These are phyloP conservation scores for Auricularia heimuer DNA, from an alignment of 768 basidiomycete species.

Conservation along the genomic window DNA sequence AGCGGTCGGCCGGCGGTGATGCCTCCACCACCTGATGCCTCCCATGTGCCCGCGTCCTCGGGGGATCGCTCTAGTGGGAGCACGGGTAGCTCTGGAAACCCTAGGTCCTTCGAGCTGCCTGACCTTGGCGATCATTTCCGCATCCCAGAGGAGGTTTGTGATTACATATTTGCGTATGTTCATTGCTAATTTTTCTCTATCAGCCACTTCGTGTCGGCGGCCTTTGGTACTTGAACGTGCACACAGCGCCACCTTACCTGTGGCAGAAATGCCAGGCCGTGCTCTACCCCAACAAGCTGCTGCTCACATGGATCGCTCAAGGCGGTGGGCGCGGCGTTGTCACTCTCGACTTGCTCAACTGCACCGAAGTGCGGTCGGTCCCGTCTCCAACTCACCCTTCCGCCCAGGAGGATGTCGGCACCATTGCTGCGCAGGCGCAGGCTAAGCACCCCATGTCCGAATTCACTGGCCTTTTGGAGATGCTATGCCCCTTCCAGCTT, in stretches of 20 bases:
- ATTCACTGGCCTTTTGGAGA: conserved; percentile 46
- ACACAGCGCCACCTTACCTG: conserved; percentile 63
- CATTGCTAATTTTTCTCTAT: conserved; percentile 7
- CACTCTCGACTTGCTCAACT: conserved; percentile 78
- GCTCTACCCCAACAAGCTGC: conserved; percentile 71
- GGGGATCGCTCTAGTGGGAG: conserved; percentile 11
- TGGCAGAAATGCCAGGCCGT: conserved; percentile 80
- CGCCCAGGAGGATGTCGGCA: conserved; percentile 80
- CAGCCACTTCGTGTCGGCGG: conserved; percentile 81
- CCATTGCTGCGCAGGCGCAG: conserved; percentile 64
- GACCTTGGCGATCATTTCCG: conserved; percentile 29
- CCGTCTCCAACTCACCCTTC: conserved; percentile 73
- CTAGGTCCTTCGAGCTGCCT: conserved; percentile 38
- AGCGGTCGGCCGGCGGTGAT: conserved; percentile 11
- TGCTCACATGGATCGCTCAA: conserved; percentile 80
- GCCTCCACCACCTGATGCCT: conserved; percentile 9
- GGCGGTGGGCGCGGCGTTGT: conserved; percentile 79
- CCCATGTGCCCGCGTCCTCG: background rate
- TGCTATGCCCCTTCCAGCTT: conserved; percentile 84
- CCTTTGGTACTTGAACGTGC: conserved; percentile 90
- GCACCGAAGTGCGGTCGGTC: conserved; percentile 74
- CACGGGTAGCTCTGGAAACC: conserved; percentile 24
- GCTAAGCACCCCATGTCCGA: conserved; percentile 27
- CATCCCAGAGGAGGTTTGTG: conserved; percentile 36
- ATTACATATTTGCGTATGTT: conserved; percentile 4